Base-by-base conservation (phyloP, 805 yeast species). In the Metschnikowia anglica region DNA sequence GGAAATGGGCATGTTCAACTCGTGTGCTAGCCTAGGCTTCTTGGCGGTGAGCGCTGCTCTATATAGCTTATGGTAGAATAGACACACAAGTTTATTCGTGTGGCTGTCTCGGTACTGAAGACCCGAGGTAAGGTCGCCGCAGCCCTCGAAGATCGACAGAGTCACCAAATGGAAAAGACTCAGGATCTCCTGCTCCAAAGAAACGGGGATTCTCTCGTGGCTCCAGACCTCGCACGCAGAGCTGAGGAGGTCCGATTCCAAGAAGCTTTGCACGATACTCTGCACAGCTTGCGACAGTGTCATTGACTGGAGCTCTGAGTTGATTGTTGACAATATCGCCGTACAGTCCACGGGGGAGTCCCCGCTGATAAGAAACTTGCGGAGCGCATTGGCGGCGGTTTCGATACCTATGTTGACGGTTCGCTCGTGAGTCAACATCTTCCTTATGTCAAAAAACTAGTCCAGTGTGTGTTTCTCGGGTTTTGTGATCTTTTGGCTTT, bases 321-420 rank as follows among this genome's bases (percentile, higher is more conserved):
- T 47, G 37, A 47, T 43, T 5, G 47, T 47, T 27, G 43, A 39
- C 15, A 47, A 21, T 13, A 47, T 41, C 8, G 43, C 50, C 9
- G 46, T 43, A 23, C 47, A 47, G 18, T 47, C 47, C 6, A 31
- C 37, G 17, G 47, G 50, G 12, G 41, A 43, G 25, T 47, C 45
- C 24, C 47, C 47, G 17, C 45, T 43, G 13, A 36, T 41, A 12
- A 47, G 39, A 19, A 47, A 43, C 16, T 43, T 47, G 5, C 45
- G 39, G 17, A 47, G 45, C 10, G 50, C 50, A 19, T 41, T 43
- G 8, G 50, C 43, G 7, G 50, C 50, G 2, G 47, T 37, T 35
- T 43, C 50, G n/a, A 47, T 43, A 18, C 50, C 45, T 4, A 47
- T 47, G 30, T 44, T 47, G 28, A 47, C 39, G n/a, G 50, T 47